These are phyloP conservation scores for Aspergillus novoparasiticus DNA, from an alignment of 2,329 filamentous ascomycete species.

Conservation along the genomic window DNA sequence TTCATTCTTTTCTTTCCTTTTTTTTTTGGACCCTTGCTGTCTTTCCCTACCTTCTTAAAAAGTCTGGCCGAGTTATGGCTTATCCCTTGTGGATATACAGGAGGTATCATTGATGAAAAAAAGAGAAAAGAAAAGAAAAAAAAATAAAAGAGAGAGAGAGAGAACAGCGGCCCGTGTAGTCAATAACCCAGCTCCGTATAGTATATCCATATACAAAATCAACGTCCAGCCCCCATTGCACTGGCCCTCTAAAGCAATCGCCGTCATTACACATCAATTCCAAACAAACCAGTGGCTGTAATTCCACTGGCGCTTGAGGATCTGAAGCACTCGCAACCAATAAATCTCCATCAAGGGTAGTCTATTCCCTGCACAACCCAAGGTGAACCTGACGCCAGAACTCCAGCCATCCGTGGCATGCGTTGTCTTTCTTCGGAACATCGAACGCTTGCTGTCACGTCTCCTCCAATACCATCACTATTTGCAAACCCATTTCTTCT, in stretches of 20 bases:
- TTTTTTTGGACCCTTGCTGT: neutral
- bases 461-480: slow-evolving; percentile 16
- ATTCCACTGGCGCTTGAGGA: neutral
- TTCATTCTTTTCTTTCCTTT: neutral
- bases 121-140: neutral
- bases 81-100: neutral
- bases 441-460: neutral
- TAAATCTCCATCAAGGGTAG: neutral
- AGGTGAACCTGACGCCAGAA: neutral
- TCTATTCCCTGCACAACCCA: neutral
- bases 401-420: neutral
- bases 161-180: neutral
- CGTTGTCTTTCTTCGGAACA: neutral
- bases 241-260: slow-evolving; percentile 3
- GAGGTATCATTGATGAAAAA: neutral
- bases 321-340: neutral
- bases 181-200: neutral
- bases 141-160: neutral
- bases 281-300: neutral
- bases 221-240: neutral
- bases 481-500: slow-evolving; percentile 65
- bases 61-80: neutral
- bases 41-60: neutral
- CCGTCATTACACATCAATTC: slow-evolving; percentile 3
- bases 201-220: neutral